A percentile compares a stretch with the other conserved stretches of the same genome.
These are phyloP conservation scores for Entomortierella lignicola DNA, from an alignment of 192 early-diverging fungal species.

Conservation along the genomic window DNA sequence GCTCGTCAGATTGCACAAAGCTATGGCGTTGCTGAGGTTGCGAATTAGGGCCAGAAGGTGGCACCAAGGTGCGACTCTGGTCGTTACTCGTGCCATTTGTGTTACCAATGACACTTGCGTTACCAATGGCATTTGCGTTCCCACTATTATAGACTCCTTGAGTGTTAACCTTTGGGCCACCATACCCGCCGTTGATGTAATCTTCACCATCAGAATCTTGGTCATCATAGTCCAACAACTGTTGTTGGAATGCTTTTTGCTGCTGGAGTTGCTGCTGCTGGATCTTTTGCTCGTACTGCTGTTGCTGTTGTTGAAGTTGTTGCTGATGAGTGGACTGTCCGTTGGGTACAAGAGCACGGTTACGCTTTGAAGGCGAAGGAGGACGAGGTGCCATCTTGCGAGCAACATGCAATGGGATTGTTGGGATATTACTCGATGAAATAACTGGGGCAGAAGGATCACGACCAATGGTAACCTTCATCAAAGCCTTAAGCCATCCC, in stretches of 20 bases:
- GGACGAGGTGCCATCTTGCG: conserved; percentile 67
- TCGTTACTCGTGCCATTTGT: conserved; percentile 6
- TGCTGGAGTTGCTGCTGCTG: conserved; percentile 26
- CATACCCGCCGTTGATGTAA: conserved; percentile 21
- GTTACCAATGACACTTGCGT: not conserved
- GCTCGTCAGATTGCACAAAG: conserved; percentile 30
- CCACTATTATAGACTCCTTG: not conserved
- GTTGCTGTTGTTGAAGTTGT: conserved; percentile 31
- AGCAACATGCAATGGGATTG: conserved; percentile 66
- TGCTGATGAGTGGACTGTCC: conserved; percentile 36
- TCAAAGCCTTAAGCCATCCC: conserved; percentile 68
- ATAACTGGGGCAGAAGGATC: conserved; percentile 67
- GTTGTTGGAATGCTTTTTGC: conserved; percentile 28
- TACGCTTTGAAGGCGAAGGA: conserved; percentile 37
- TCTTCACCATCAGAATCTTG: conserved; percentile 48
- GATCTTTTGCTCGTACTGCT: not conserved
- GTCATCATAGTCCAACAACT: conserved; percentile 41
- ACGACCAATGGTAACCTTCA: conserved; percentile 72
- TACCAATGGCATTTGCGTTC: too few relatives aligned
- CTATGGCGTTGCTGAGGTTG: conserved; percentile 36
- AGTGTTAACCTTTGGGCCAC: not conserved
- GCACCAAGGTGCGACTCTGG: conserved; percentile 1
- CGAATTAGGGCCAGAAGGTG: conserved; percentile 6
- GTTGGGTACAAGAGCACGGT: conserved; percentile 29
- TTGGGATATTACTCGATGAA: conserved; percentile 69